Evolutionary conservation across 2,329 filamentous ascomycete species (phyloP), one percentile per base, ranked within the genome.

Genomic region (Exophiala bonariae): DNA sequence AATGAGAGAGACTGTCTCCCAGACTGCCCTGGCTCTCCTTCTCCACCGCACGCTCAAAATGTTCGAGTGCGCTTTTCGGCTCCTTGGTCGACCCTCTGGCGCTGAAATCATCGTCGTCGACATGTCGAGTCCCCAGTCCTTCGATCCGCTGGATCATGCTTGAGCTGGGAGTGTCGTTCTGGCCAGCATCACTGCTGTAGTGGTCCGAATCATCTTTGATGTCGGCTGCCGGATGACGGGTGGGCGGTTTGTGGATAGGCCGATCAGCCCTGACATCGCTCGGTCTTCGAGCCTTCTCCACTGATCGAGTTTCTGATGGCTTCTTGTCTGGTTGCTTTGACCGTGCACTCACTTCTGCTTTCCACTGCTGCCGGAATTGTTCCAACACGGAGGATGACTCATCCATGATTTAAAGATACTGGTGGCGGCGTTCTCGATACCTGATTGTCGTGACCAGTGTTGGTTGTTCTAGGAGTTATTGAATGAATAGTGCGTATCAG

Each of bases 21-120:
- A 97, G 75, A 54, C 82, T 93, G 1, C 93, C 93, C 59, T 87
- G 81, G 0, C 78, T 80, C 69, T 99, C 93, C 66, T 85, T 90
- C 68, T 95, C 87, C 46, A 96, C 91, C 3, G 92, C 93, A 63
- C 81, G 82, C 65, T 97, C 93, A 61, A 93, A 97, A 66, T 96
- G 88, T 59, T 97, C 93, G 13, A 99, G 70, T 1, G 93, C 93
- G 9, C 91, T 87, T 17, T 75, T 73, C 3, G 87, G 87, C 58
- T 86, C 79, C 17, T 58, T 61, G 39, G 56, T 52, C 11, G 60
- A 51, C 4, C 50, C 45, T 32, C 52, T 59, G 6, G 56, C 54
- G 14, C 61, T 62, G 36, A 73, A 72, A 3, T 58, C 61, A 58
- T 72, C 71, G 43, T 71, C 69, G 34, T 70, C 66, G 8, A 56